Conservation (phyloP, 305 asterid genomes). For the Withania somnifera region DNA sequence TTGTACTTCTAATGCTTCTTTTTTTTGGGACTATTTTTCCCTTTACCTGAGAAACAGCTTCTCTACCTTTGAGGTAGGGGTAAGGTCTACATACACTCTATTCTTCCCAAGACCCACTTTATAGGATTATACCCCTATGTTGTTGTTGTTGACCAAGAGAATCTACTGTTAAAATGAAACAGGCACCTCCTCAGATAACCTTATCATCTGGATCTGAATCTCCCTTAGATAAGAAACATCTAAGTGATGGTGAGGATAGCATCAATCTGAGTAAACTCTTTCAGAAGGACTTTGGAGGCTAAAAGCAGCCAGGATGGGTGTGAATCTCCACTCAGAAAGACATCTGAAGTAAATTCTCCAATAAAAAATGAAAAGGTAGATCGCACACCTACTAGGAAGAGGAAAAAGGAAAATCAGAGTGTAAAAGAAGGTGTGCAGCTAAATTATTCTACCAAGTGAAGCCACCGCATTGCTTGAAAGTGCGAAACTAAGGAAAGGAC, state of each 20-base stretch:
- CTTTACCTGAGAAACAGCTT: too few relatives aligned
- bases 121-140: too few relatives aligned
- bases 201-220: constrained; percentile 59
- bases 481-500: neutral
- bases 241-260: constrained; percentile 50
- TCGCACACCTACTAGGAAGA: constrained; percentile 34
- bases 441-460: neutral
- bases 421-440: constrained; percentile 26
- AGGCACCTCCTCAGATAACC: constrained; percentile 41
- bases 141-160: too few relatives aligned
- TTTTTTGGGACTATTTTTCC: too few relatives aligned
- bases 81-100: too few relatives aligned
- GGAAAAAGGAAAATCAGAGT: constrained; percentile 30
- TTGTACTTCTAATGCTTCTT: too few relatives aligned
- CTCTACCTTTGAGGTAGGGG: too few relatives aligned
- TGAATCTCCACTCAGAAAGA: constrained; percentile 11
- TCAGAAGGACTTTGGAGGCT: constrained; percentile 22
- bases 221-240: constrained; percentile 26
- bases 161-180: neutral
- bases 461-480: neutral
- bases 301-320: constrained; percentile 14
- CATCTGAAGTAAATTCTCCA: constrained; percentile 32
- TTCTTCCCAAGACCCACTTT: too few relatives aligned
- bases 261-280: constrained; percentile 44
- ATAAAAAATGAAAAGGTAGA: constrained; percentile 23